phyloP scores from a whole-genome alignment of 176 grass and related monocot species.

The Hyparrhenia diplandra region DNA sequence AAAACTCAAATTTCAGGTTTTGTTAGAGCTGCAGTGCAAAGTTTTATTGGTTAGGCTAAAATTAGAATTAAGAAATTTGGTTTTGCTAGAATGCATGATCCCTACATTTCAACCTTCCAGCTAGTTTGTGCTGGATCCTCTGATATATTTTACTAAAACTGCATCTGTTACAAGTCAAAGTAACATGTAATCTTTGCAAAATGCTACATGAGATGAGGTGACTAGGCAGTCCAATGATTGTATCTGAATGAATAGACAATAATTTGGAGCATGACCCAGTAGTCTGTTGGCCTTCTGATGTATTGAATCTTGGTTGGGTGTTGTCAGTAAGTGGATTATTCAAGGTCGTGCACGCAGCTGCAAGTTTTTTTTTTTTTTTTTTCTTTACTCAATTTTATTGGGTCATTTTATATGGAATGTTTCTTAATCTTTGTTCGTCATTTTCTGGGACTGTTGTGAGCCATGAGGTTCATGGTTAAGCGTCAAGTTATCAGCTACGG shows the following conservation, averaged over 20 bases:
- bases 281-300: neutral
- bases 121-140: neutral
- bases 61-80: too few species aligned
- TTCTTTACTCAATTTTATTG: neutral
- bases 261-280: neutral
- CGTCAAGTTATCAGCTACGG: neutral
- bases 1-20: too few species aligned
- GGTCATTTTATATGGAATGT: neutral
- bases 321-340: neutral
- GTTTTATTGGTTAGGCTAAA: too few species aligned
- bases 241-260: neutral
- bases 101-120: neutral
- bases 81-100: too few species aligned
- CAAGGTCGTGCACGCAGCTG: neutral
- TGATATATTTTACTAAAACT: neutral
- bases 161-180: neutral
- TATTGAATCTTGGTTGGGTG: neutral
- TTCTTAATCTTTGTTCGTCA: neutral
- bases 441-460: neutral
- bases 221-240: neutral
- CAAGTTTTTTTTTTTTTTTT: neutral
- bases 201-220: too few species aligned
- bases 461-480: neutral
- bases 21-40: too few species aligned
- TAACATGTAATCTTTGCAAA: neutral